Conservation (phyloP, 2,329 filamentous ascomycete genomes). For the Penicillium sp. region DNA sequence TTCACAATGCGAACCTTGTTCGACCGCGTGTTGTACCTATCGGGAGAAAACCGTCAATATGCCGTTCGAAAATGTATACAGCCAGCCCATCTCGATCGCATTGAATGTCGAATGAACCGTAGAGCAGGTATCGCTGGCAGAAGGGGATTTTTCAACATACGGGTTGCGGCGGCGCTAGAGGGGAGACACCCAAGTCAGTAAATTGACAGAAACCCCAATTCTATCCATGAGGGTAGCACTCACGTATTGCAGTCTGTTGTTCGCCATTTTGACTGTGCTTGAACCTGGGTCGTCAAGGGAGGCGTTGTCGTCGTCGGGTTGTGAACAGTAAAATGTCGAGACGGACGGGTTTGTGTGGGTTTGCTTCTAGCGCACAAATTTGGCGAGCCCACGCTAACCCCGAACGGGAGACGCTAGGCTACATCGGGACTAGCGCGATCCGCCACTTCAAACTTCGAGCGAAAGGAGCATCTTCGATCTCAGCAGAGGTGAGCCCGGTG, state of each 20-base stretch:
- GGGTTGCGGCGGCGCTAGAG: conserved; percentile 69
- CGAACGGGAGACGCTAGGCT: too few species aligned
- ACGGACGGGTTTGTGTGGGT: conserved; percentile 43
- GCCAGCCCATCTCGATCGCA: conserved; percentile 12
- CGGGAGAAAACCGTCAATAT: conserved; percentile 31
- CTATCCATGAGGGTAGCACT: conserved; percentile 21
- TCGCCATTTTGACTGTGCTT: conserved; percentile 48
- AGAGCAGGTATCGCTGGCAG: conserved; percentile 17
- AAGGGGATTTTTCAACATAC: conserved; percentile 51
- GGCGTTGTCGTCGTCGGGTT: conserved; percentile 40
- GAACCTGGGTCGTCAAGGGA: conserved; percentile 41
- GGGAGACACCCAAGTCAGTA: conserved; percentile 26
- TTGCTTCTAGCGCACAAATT: conserved; percentile 35
- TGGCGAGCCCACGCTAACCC: conserved; percentile 39
- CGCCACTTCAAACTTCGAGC: conserved; percentile 36
- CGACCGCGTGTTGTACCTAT: conserved; percentile 94
- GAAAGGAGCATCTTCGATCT: conserved; percentile 21
- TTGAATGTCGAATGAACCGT: conserved; percentile 17
- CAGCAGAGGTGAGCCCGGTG: conserved; percentile 17
- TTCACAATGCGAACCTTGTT: conserved; percentile 95
- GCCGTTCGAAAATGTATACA: conserved; percentile 12
- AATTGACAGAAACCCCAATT: conserved; percentile 1
- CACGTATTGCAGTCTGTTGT: conserved; percentile 49
- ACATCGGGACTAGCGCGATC: conserved; percentile 34
- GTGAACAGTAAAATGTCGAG: conserved; percentile 37